Evolutionary conservation across 2,329 filamentous ascomycete species (phyloP), one percentile per base, ranked within the genome.

Genomic region (Verticillium zaregamsianum): DNA sequence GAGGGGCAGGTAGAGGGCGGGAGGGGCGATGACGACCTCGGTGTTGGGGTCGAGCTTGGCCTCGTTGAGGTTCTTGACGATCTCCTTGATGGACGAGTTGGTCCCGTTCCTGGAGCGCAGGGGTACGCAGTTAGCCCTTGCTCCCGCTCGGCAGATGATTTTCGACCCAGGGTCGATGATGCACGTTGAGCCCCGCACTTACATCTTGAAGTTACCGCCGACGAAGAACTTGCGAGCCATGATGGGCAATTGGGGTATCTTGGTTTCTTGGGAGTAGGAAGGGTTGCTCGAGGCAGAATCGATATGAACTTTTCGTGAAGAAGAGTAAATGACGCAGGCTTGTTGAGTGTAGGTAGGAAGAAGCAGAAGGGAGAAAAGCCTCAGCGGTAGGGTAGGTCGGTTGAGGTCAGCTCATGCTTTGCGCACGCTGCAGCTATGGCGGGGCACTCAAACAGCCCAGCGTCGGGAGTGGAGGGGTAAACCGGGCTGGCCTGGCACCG

Each of bases 191-290:
- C 58, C 31, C 17, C 40, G 60, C 40, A 77, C 85, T 76, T 82
- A 96, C 93, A 98, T 98, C 87, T 99, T 98, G 85, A 98, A 98
- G 90, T 99, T 99, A 76, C 93, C 93, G 79, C 93, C 93, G 79
- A 97, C 91, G 79, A 97, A 96, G 86, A 96, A 97, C 84, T 93
- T 90, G 84, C 93, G 93, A 86, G 89, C 86, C 93, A 96, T 97
- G 73, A 74, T 92, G 86, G 80, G 71, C 71, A 70, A 71, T 72
- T 65, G 71, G 66, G 23, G 20, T 23, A 20, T 52, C 74, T 70
- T 64, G 33, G 25, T 60, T 55, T 25, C 5, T 40, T 55, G 40
- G 57, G 61, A 45, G 17, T 54, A 20, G 45, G 54, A 52, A 55
- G 59, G 40, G 32, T 20, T 62, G 33, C 25, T 57, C 54, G 55